Base-by-base conservation (phyloP, 495 filamentous ascomycete species). In the Penicillium psychrofluorescens region DNA sequence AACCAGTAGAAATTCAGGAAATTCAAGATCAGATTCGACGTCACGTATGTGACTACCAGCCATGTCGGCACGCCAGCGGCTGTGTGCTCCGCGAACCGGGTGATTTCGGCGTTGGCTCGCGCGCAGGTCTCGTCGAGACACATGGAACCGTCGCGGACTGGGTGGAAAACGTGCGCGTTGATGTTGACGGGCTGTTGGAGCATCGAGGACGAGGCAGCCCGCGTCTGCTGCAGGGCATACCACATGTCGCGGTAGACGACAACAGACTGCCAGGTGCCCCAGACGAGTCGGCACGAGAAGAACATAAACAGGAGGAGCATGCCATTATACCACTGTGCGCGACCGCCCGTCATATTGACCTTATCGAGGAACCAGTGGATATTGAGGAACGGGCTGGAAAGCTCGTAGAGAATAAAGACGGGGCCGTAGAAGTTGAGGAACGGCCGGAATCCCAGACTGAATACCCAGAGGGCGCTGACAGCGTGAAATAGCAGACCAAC, bases 281-380 rank as follows among this genome's bases (percentile, higher is more conserved):
- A 99, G 52, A 94, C 67, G 10, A 99, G 76, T 43, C 92, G 88
- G 63, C 88, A 94, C 62, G 62, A 76, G 72, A 95, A 92, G 72
- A 99, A 99, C 37, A 78, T 81, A 33, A 44, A 55, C 38, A 71
- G 66, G 4, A 71, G 58, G 46, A 76, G 51, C 61, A 91, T 80
- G 54, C 90, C 90, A 62, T 96, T 96, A 66, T 90, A 86, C 54
- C 91, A 81, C 66, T 96, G 90, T 36, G 77, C 49, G 11, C 63
- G 73, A 47, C 85, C 85, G 40, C 92, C 92, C 15, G 94, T 99
- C 77, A 95, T 84, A 62, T 86, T 81, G 55, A 96, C 74, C 70
- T 99, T 99, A 72, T 99, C 92, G 59, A 85, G 90, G 77, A 99
- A 97, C 92, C 92, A 99, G 75, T 99, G 92, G 67, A 97, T 86